Evolutionary conservation across 2,329 filamentous ascomycete species (phyloP).

Genomic region (Polychaeton citri): DNA sequence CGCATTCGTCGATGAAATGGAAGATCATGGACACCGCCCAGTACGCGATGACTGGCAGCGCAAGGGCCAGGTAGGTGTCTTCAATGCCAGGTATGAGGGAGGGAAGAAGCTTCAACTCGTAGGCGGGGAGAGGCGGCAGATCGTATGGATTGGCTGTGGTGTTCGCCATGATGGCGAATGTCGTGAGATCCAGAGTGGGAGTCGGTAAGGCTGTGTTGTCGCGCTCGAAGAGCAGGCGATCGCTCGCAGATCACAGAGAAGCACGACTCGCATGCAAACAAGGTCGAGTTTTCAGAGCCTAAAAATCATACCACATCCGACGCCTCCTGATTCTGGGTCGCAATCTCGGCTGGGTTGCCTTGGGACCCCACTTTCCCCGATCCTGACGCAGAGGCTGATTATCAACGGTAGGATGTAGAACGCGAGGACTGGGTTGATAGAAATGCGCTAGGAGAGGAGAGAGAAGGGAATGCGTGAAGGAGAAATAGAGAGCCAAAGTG

Average conservation of each 20-base stretch:
- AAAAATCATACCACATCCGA: background rate
- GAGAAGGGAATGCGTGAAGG: too few relatives aligned
- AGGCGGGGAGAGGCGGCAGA: constrained; percentile 76
- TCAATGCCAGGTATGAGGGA: constrained; percentile 65
- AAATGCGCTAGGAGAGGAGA: too few relatives aligned
- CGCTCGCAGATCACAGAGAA: too few relatives aligned
- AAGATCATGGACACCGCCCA: constrained; percentile 79
- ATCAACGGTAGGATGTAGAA: too few relatives aligned
- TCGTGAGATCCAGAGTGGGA: too few relatives aligned
- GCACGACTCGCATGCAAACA: too few relatives aligned
- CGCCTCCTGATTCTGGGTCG: background rate
- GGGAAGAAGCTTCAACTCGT: constrained; percentile 55
- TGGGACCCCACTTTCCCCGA: background rate
- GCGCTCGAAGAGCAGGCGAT: too few relatives aligned
- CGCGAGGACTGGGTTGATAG: too few relatives aligned
- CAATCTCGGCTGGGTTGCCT: background rate
- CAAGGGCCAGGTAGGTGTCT: constrained; percentile 65
- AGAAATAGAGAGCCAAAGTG: too few relatives aligned
- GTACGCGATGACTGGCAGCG: constrained; percentile 71
- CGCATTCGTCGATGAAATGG: constrained; percentile 72
- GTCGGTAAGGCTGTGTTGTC: too few relatives aligned
- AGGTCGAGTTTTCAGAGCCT: too few relatives aligned
- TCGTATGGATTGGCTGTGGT: constrained; percentile 40
- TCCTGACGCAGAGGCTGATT: too few relatives aligned
- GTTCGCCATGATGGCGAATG: constrained; percentile 16